Evolutionary conservation across 192 early-diverging fungal species (phyloP), one percentile per base, ranked within the genome.

Genomic region (Coemansia sp.): DNA sequence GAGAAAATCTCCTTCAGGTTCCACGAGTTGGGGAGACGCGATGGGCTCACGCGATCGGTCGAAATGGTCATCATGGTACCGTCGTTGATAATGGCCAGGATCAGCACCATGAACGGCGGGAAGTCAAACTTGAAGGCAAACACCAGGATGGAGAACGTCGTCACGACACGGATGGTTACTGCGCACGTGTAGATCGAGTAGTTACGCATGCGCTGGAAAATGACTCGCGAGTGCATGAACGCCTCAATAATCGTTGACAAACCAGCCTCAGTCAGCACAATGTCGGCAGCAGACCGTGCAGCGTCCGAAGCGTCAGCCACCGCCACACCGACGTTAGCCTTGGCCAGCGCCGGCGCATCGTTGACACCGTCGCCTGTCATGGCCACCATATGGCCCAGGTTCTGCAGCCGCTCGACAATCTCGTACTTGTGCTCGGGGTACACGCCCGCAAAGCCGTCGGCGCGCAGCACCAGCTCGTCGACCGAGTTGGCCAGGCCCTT

Each of bases 161-260:
- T 84, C 41, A 91, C 87, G 52, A 91, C 74, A 85, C 87, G 87
- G 67, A 94, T 89, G 24, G 93, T 89, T 64, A 93, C 89, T 23
- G 93, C 89, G 86, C 92, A 93, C 62, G 91, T 93, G 83, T 96
- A 96, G 75, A 94, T 87, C 60, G 91, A 85, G 82, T 93, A 93
- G 71, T 88, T 90, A 71, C 89, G 86, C 94, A 96, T 96, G 69
- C 94, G 92, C 82, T 96, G 94, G 88, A 96, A 96, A 77, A 96
- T 96, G 59, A 91, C 87, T 66, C 94, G 90, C 65, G 92, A 93
- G 76, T 86, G 86, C 79, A 91, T 90, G 75, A 96, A 89, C 58
- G 91, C 94, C 76, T 94, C 93, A 57, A 96, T 94, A 71, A 93
- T 94, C 50, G 93, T 91, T 17, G 88, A 88, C 62, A 91, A 85